Evolutionary conservation across 164 flowering plant genomes (phyloP).

Genomic region (Aristolochia contorta): DNA sequence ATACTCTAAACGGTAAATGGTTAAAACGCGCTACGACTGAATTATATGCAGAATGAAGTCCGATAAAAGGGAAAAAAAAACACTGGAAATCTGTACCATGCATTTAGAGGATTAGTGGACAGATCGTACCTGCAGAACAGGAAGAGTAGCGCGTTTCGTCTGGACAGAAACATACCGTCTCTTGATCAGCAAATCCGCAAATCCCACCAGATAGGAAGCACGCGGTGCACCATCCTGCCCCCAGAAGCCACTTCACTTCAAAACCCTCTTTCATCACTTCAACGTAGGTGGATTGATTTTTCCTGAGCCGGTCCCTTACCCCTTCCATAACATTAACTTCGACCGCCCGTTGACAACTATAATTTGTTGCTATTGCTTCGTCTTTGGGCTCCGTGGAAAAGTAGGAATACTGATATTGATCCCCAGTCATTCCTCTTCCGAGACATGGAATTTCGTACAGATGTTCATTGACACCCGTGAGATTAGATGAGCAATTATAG

Average conservation of each 20-base stretch:
- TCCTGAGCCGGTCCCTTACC: neutral
- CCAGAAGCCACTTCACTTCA: neutral
- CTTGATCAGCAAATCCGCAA: neutral
- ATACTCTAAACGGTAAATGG: no score
- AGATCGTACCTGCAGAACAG: neutral
- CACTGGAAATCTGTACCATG: no score
- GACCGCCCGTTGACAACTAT: no score
- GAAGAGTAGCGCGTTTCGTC: neutral
- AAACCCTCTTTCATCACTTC: slow-evolving; percentile 2
- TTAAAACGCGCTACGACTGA: no score
- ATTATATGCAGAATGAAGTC: no score
- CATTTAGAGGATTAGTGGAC: no score
- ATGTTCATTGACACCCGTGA: neutral
- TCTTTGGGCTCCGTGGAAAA: no score
- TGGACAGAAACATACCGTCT: neutral
- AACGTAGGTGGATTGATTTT: neutral
- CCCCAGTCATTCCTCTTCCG: neutral
- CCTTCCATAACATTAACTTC: neutral
- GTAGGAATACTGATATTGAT: no score
- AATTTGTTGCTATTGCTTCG: no score
- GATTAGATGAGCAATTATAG: neutral
- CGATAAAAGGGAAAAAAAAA: no score
- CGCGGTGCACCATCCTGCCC: neutral
- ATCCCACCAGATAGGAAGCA: neutral
- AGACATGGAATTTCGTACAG: neutral